These are phyloP conservation scores for Lachancea lanzarotensis DNA, from an alignment of 805 yeast genomes.

Conservation along the genomic window DNA sequence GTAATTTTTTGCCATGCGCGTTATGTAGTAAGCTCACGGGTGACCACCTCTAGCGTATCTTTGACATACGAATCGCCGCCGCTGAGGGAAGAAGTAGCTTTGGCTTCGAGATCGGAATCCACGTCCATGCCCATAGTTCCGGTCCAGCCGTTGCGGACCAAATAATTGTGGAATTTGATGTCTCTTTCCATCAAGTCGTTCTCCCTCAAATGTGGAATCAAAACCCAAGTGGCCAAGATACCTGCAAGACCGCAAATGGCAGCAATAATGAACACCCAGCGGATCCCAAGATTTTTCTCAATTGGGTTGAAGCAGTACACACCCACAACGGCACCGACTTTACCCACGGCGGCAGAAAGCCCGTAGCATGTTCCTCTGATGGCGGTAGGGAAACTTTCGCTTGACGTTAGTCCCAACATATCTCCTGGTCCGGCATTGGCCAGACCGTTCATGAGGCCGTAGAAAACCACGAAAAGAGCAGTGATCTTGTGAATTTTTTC, in stretches of 20 bases:
- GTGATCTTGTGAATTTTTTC: conserved; percentile 49
- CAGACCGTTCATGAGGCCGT: conserved; percentile 61
- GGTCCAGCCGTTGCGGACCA: conserved; percentile 52
- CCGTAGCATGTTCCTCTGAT: conserved; percentile 74
- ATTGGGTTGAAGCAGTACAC: conserved; percentile 68
- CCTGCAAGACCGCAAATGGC: conserved; percentile 67
- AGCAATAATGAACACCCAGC: conserved; percentile 75
- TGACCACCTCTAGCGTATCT: not conserved
- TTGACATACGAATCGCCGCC: not conserved
- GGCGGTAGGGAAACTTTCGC: conserved; percentile 70
- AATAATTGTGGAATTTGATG: conserved; percentile 51
- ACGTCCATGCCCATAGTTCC: conserved; percentile 37
- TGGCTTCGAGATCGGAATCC: conserved; percentile 1
- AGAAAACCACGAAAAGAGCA: conserved; percentile 61
- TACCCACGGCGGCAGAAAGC: conserved; percentile 71
- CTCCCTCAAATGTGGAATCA: conserved; percentile 62
- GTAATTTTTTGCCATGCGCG: too few species aligned
- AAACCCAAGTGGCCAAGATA: conserved; percentile 49
- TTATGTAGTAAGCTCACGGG: not conserved
- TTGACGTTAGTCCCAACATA: conserved; percentile 58
- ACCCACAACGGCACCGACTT: conserved; percentile 81
- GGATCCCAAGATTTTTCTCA: conserved; percentile 53
- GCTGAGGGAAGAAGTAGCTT: not conserved
- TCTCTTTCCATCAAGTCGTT: conserved; percentile 67
- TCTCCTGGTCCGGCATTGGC: conserved; percentile 81